Base-by-base conservation (phyloP, 2,329 filamentous ascomycete species). In the Leptoxyphium fumago region DNA sequence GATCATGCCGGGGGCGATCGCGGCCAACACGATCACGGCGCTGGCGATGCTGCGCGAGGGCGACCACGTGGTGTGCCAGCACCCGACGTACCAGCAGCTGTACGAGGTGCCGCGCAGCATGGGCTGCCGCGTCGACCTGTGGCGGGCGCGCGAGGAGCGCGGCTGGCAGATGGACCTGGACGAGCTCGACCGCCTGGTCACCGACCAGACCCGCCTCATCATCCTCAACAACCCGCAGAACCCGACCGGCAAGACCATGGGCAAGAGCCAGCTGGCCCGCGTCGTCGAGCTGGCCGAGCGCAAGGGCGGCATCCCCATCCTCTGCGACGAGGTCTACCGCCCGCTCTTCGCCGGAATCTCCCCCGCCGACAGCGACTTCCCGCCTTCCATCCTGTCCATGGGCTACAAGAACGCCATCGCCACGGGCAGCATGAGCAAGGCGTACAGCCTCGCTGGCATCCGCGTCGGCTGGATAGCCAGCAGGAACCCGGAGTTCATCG, bases 1-100 rank as follows among this genome's bases (percentile, higher is more conserved):
- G n/a, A n/a, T n/a, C n/a, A n/a, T n/a, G n/a, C 76, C 81, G 28
- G 87, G 87, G 9, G 85, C 84, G 11, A 93, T 93, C 42, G 72
- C 77, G 5, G 86, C 85, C n/a, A 94, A 94, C 57, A 84, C 86
- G 53, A 65, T 91, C n/a, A 66, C 79, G 2, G 72, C 91, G 7
- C 88, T 88, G 60, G 70, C 80, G 1, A 68, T 91, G 6, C 59
- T 91, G 2, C 75, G 76, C 0, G 75, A 78, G 0, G 82, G 79
- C 1, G 84, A 94, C 57, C 86, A 94, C 69, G 82, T 89, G 40
- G 74, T 94, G 46, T 91, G 84, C 55, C 82, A 91, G 46, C 84
- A 87, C 58, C 86, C 87, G 10, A 89, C 84, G 1, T 93, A 91
- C 55, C 84, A 91, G 60, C 84, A 91, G 54, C 71, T 94, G 1